Evolutionary conservation across 2,329 filamentous ascomycete species (phyloP).

Genomic region (Xylariomycetidae sp.): DNA sequence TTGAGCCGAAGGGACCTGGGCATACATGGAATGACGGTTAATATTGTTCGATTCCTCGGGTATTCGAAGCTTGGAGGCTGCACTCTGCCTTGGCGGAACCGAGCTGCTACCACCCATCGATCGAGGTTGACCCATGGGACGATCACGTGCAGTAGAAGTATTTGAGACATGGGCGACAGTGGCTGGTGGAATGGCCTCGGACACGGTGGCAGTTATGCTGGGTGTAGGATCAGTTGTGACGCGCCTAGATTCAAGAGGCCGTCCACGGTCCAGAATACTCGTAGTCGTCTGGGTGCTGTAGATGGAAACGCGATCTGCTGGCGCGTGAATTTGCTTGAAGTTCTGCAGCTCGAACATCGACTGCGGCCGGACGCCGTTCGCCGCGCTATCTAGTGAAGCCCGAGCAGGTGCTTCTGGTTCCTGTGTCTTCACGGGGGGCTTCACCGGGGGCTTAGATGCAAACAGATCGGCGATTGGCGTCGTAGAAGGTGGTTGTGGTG

Average conservation of each 20-base stretch:
- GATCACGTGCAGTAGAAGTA: no score
- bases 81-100: no score
- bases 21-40: slow-evolving; percentile 12
- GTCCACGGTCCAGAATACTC: slow-evolving; percentile 12
- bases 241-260: slow-evolving; percentile 8
- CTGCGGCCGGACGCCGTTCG: slow-evolving; percentile 3
- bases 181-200: no score
- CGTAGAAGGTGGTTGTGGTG: background rate
- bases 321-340: slow-evolving; percentile 1
- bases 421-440: no score
- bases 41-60: no score
- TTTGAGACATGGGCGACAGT: no score
- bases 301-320: slow-evolving; percentile 2
- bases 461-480: slow-evolving; percentile 11
- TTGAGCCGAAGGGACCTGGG: slow-evolving; percentile 1
- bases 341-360: slow-evolving; percentile 5
- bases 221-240: slow-evolving; percentile 5
- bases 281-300: slow-evolving; percentile 1
- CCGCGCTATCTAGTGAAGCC: background rate
- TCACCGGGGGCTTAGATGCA: slow-evolving; percentile 5
- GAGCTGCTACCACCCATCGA: no score
- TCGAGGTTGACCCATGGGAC: no score
- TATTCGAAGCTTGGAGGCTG: no score
- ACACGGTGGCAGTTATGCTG: no score
- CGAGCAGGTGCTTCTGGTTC: no score